Conservation (phyloP, 2,329 filamentous ascomycete species). For the Arthroderma sp. region DNA sequence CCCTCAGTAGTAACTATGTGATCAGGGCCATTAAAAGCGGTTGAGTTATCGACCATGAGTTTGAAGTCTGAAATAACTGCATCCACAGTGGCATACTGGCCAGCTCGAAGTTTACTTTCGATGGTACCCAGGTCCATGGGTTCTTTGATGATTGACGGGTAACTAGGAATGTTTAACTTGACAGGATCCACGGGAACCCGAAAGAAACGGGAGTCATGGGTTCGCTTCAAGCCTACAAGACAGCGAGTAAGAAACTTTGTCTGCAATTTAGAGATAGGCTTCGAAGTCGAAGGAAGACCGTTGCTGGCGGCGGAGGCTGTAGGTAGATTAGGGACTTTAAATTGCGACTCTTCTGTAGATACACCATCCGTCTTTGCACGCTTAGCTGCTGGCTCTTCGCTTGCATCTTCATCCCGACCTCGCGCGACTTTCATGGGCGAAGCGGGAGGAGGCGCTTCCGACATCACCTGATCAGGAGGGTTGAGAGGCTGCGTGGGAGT, state of each 20-base stretch:
- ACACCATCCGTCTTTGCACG: constrained; percentile 59
- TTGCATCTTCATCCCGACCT: constrained; percentile 60
- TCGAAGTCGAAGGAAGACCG: constrained; percentile 10
- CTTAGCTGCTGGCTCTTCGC: constrained; percentile 58
- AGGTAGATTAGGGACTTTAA: constrained; percentile 33
- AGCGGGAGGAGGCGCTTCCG: constrained; percentile 33
- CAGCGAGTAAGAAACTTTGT: constrained; percentile 29
- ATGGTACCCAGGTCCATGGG: constrained; percentile 79
- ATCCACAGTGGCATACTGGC: constrained; percentile 55
- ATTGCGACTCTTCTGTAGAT: constrained; percentile 28
- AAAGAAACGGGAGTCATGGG: constrained; percentile 65
- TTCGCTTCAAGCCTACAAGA: constrained; percentile 57
- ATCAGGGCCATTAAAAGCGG: constrained; percentile 66
- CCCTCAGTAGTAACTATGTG: constrained; percentile 62
- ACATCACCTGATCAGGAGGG: constrained; percentile 37
- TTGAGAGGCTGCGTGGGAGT: not conserved
- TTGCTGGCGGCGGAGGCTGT: constrained; percentile 21
- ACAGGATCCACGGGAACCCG: constrained; percentile 62
- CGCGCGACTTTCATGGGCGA: constrained; percentile 50
- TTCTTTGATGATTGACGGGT: constrained; percentile 56
- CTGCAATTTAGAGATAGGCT: constrained; percentile 29
- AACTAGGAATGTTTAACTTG: constrained; percentile 61
- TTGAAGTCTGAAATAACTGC: constrained; percentile 62
- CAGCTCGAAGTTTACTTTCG: constrained; percentile 62
- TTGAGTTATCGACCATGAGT: constrained; percentile 65